Evolutionary conservation across 2,329 filamentous ascomycete species (phyloP).

Genomic region (Cadophora gregata): DNA sequence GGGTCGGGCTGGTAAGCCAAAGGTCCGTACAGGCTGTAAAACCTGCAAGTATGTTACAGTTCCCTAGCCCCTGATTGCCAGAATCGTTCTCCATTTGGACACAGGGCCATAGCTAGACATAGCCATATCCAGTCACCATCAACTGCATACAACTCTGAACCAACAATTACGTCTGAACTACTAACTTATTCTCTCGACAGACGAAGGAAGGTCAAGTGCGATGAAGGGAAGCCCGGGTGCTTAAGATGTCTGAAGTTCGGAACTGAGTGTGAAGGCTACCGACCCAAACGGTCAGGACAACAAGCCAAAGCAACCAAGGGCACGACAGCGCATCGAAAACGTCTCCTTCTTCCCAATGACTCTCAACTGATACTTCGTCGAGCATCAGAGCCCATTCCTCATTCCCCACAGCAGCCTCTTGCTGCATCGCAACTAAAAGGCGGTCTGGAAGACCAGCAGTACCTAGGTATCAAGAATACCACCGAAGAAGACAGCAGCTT

Average conservation of each 20-base stretch:
- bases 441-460: conserved; percentile 6
- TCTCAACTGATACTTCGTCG: background rate
- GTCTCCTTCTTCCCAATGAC: conserved; percentile 7
- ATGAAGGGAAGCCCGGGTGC: background rate
- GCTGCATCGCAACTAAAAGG: conserved; percentile 2
- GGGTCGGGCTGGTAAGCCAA: conserved; percentile 19
- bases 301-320: background rate
- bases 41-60: conserved; percentile 20
- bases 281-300: background rate
- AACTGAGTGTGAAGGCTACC: conserved; percentile 16
- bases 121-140: background rate
- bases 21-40: conserved; percentile 18
- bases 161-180: background rate
- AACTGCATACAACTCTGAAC: background rate
- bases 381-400: background rate
- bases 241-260: conserved; percentile 12
- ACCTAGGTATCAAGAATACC: background rate
- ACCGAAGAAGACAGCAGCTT: background rate
- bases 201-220: conserved; percentile 11
- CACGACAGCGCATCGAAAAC: background rate
- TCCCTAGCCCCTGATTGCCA: background rate
- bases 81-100: background rate
- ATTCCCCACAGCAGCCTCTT: background rate
- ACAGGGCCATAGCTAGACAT: background rate
- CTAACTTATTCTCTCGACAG: background rate